Base-by-base conservation (phyloP, 352 stramenopile genomes). In the Pythium apleroticum region DNA sequence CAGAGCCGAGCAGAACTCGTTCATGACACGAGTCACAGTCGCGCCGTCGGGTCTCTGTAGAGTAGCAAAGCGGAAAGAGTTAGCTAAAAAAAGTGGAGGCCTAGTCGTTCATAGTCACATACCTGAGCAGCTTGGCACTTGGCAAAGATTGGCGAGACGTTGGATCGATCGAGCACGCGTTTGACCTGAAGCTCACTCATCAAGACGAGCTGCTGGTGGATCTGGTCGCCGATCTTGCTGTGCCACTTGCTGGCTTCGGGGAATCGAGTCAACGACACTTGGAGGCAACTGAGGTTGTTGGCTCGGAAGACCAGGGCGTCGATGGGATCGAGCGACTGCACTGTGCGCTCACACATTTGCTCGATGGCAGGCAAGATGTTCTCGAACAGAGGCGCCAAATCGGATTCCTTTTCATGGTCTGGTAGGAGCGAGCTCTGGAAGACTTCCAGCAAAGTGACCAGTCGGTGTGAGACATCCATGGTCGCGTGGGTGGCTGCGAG, bases 201-300 rank as follows among this genome's bases (percentile, higher is more conserved):
- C 22, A 75, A 63, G 27, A 60, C 64, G 0, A 88, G 57, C 66
- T 71, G 84, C 9, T 65, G 31, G 0, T 76, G 61, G 57, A 89
- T 65, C 9, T 86, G 69, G 8, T 52, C 50, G 8, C 66, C 57
- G 27, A 89, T 75, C 30, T 54, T 39, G 9, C 37, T 53, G 33
- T 70, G 61, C 79, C 80, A 91, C 52, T 67, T 69, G 0, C 56
- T 54, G 14, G 77, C 80, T 54, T 86, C 78, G 5, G 62, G 63
- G 39, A 88, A 88, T 11, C 67, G 69, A n/a, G 43, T 46, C 1
- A 91, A 63, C 5, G 74, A 69, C 4, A 74, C 75, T 20, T 83
- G 77, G 24, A 93, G 12, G 39, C 82, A 89, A 55, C 76, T 88
- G n/a, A 90, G 66, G 57, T 91, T 89, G 65, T 93, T 90, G 57